A percentile compares a stretch with the other conserved stretches of the same genome.
Evolutionary conservation across 192 early-diverging fungal genomes (phyloP).

Genomic region (Dissophora ornata): DNA sequence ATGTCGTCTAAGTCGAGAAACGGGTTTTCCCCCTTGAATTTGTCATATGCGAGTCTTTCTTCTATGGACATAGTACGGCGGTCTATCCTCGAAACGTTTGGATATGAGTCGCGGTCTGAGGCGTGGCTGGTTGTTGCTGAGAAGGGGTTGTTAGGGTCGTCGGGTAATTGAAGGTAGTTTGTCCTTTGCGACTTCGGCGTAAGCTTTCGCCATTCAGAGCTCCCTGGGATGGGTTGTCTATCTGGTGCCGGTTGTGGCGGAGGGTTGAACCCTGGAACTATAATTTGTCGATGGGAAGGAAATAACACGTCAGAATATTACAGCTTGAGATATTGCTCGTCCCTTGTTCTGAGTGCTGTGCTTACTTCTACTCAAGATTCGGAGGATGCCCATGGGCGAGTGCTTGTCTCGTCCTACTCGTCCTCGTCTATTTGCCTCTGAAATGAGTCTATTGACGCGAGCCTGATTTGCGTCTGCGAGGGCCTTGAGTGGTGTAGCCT

Average conservation of each 20-base stretch:
- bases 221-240: conserved; percentile 37
- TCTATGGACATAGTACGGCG: not conserved
- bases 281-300: not conserved
- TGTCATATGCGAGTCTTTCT: conserved; percentile 15
- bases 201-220: conserved; percentile 35
- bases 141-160: conserved; percentile 15
- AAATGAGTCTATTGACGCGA: conserved; percentile 28
- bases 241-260: conserved; percentile 29
- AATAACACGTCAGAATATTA: no score
- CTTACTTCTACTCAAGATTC: conserved; percentile 35
- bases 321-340: no score
- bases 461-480: conserved; percentile 45
- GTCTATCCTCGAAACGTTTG: not conserved
- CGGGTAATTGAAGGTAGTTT: conserved; percentile 14
- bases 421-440: conserved; percentile 27
- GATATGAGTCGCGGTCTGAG: not conserved
- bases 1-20: conserved; percentile 35
- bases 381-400: conserved; percentile 45
- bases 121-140: not conserved
- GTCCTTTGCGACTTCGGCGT: conserved; percentile 41
- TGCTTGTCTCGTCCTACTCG: conserved; percentile 34
- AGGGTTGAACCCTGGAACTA: conserved; percentile 51
- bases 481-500: conserved; percentile 28
- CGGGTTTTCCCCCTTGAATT: conserved; percentile 32
- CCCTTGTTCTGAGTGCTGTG: no score